A percentile compares a stretch with the other conserved stretches of the same genome.
Evolutionary conservation across 2,329 filamentous ascomycete species (phyloP).

Genomic region (Diaporthe velutina): DNA sequence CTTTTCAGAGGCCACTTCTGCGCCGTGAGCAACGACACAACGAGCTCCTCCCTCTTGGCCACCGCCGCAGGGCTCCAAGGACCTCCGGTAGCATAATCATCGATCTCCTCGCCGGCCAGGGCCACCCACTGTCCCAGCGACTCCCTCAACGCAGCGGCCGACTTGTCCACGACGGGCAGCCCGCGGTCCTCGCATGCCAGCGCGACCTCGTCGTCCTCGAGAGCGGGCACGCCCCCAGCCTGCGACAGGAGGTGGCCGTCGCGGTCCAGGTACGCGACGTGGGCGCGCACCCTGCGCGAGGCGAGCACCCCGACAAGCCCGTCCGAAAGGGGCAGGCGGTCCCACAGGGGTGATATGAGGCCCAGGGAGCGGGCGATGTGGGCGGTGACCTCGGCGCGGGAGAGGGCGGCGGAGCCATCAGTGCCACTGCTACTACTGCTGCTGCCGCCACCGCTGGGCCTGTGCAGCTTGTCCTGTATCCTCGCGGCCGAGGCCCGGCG

Average conservation of each 20-base stretch:
- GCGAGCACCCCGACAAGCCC: slow-evolving; percentile 61
- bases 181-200: slow-evolving; percentile 81
- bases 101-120: slow-evolving; percentile 48
- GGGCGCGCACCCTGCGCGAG: slow-evolving; percentile 66
- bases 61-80: slow-evolving; percentile 18
- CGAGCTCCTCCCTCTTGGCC: slow-evolving; percentile 15
- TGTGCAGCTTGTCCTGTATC: slow-evolving; percentile 41
- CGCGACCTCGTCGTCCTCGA: slow-evolving; percentile 74
- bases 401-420: background rate
- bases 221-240: slow-evolving; percentile 69
- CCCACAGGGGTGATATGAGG: slow-evolving; percentile 63
- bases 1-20: background rate
- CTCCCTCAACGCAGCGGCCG: slow-evolving; percentile 59
- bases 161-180: slow-evolving; percentile 65
- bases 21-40: slow-evolving; percentile 5
- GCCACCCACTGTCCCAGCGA: slow-evolving; percentile 62
- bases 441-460: too few relatives aligned
- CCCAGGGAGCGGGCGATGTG: slow-evolving; percentile 59
- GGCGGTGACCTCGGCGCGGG: slow-evolving; percentile 40
- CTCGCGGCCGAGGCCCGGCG: slow-evolving; percentile 63
- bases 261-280: slow-evolving; percentile 73
- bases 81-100: too few relatives aligned
- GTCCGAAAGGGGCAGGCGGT: slow-evolving; percentile 54
- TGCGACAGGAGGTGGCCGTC: slow-evolving; percentile 79
- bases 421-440: background rate